Percentiles rank a stretch among this genome's conserved stretches.
Conservation (phyloP, 768 basidiomycete genomes). For the Leccinum obscurum region DNA sequence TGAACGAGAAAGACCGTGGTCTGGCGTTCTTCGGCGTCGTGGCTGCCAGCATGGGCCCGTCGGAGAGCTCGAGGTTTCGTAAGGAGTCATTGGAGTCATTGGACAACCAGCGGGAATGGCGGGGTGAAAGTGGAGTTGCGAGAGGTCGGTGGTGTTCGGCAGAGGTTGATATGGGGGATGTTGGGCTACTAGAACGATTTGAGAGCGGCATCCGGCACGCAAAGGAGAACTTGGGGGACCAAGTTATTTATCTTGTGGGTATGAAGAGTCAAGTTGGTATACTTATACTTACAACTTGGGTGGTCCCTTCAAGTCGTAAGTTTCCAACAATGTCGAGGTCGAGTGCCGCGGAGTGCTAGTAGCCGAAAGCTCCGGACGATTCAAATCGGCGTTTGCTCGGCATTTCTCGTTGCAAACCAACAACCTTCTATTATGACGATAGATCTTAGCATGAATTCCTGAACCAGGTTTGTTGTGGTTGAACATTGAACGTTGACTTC, state of each 20-base stretch:
- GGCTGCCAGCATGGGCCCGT: slow-evolving; percentile 48
- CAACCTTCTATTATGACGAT: no score
- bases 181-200: slow-evolving; percentile 18
- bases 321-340: no score
- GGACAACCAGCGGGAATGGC: slow-evolving; percentile 3
- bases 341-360: no score
- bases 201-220: slow-evolving; percentile 23
- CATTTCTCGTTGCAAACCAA: no score
- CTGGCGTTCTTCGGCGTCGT: slow-evolving; percentile 22
- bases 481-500: no score
- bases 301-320: no score
- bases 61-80: slow-evolving; percentile 74
- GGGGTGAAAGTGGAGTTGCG: slow-evolving; percentile 3
- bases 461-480: no score
- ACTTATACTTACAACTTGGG: no score
- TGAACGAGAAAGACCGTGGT: slow-evolving; percentile 64
- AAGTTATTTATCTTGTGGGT: not conserved
- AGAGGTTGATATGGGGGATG: slow-evolving; percentile 14
- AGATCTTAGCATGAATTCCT: no score
- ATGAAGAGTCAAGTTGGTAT: not conserved
- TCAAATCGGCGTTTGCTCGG: no score
- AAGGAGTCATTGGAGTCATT: slow-evolving; percentile 72
- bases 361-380: no score
- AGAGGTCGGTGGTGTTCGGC: slow-evolving; percentile 12
- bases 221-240: not conserved